phyloP scores from a whole-genome alignment of 352 stramenopile species.

The Plasmopara muralis region DNA sequence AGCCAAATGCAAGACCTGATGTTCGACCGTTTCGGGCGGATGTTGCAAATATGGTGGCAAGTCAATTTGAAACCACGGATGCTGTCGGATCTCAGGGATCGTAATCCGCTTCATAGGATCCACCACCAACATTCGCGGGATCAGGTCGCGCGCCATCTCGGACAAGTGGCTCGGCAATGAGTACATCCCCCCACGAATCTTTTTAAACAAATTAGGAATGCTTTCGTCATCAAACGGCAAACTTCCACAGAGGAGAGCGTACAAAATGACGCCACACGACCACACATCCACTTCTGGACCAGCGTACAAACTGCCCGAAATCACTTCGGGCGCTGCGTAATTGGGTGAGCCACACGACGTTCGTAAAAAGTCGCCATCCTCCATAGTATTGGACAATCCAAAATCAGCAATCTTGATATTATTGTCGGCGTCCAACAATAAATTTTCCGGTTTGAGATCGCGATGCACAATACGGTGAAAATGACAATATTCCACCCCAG shows the following conservation, averaged over 20 bases:
- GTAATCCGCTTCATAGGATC: conserved; percentile 99
- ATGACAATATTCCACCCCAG: conserved; percentile 99
- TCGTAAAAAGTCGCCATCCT: conserved; percentile 97
- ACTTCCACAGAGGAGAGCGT: conserved; percentile 96
- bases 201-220: conserved; percentile 99
- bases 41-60: conserved; percentile 96
- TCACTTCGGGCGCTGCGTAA: conserved; percentile 99
- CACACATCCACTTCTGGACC: conserved; percentile 99
- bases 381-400: conserved; percentile 98
- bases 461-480: conserved; percentile 98
- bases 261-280: conserved; percentile 99
- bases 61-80: conserved; percentile 98
- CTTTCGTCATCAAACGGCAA: conserved; percentile 99
- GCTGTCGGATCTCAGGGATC: conserved; percentile 96
- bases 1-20: conserved; percentile 56
- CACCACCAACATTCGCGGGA: conserved; percentile 98
- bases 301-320: conserved; percentile 96
- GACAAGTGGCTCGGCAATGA: conserved; percentile 95
- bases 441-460: conserved; percentile 97
- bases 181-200: conserved; percentile 98
- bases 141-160: conserved; percentile 94
- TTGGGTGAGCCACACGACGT: conserved; percentile 98
- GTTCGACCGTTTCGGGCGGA: conserved; percentile 93
- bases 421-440: conserved; percentile 96
- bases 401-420: conserved; percentile 99